Base-by-base conservation (phyloP, 371 early-diverging fungal species). In the Zancudomyces culisetae region DNA sequence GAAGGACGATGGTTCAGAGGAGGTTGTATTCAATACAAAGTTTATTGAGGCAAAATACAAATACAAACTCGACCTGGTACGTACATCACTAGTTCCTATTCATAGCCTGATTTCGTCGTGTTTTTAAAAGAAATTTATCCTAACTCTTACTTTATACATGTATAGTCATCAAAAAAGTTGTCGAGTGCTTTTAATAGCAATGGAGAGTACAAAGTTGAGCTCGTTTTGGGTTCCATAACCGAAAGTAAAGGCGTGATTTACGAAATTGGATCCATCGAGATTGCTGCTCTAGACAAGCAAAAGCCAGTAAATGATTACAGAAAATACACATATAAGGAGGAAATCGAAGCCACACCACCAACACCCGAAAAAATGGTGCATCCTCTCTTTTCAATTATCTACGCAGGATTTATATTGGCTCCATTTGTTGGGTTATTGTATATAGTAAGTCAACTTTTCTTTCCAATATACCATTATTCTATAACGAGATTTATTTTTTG, bases 291-390 rank as follows among this genome's bases (percentile, higher is more conserved):
- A 35, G 30, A 39, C 35, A 10, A 24, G 20, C 41, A 24, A 26
- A 8, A 18, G 3, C 27, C 49, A 21, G 18, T 27, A 3, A 13
- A n/a, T 40, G 42, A 18, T 43, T 13, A 41, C n/a, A 6, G 24
- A 24, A 10, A 18, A 18, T 68, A 57, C 13, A 66, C 57, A 1
- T 39, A 56, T 8, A 54, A 43, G 27, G 50, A 47, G 3, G 69
- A 68, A 59, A 67, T 68, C 39, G 53, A 39, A 27, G 60, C 61
- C 50, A 29, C 54, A 56, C 66, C 66, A 55, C 52, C 64, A 2
- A 55, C 53, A 43, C 49, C 68, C 39, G 62, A 68, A 52, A 53
- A 47, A 43, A 67, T 64, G 68, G 58, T 60, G 23, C 58, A 43
- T 20, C 47, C 45, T 27, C 45, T 43, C 10, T 45, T 67, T n/a